Base-by-base conservation (phyloP, 1,284 basidiomycete species). In the Apiotrichum mycotoxinovorans region DNA sequence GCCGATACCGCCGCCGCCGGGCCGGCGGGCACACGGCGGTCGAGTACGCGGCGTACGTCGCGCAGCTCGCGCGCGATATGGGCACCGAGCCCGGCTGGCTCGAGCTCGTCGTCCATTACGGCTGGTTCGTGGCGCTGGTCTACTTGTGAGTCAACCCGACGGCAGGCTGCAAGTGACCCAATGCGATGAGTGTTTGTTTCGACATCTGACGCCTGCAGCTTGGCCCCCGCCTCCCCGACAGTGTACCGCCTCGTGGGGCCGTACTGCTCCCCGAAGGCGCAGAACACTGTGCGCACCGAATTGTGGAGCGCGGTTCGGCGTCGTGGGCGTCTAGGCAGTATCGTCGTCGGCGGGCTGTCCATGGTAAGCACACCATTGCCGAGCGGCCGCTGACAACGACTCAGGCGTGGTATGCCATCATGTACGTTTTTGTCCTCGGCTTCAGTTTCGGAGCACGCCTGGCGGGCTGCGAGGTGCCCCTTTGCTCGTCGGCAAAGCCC, bases 171-270 rank as follows among this genome's bases (percentile, higher is more conserved):
- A 30, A n/a, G n/a, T n/a, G n/a, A n/a, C n/a, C n/a, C n/a, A n/a
- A n/a, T n/a, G n/a, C n/a, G n/a, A n/a, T n/a, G n/a, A n/a, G n/a
- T n/a, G n/a, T 14, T 15, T 22, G 17, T 17, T 18, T 17, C 12
- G 3, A 20, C 27, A 2, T 18, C 37, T 53, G 20, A 40, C 23
- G 15, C 35, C 33, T 15, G 23, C 54, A 82, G 80, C 66, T 84
- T 84, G 60, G 84, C 83, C 0, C 84, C 84, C 0, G 82, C 84
- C 1, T 86, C 86, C 68, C 82, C 82, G 4, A 77, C 83, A 0
- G 84, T 85, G 67, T 87, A 85, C 67, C 81, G 85, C 15, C 77
- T 87, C 4, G 64, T 80, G 23, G 85, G 84, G 0, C 84, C 85
- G 2, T 83, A 79, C 71, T 74, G 70, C 38, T 78, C 78, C 11